Evolutionary conservation across 148 eudicot genomes (phyloP).

Genomic region (Rhododendron griersonianum): DNA sequence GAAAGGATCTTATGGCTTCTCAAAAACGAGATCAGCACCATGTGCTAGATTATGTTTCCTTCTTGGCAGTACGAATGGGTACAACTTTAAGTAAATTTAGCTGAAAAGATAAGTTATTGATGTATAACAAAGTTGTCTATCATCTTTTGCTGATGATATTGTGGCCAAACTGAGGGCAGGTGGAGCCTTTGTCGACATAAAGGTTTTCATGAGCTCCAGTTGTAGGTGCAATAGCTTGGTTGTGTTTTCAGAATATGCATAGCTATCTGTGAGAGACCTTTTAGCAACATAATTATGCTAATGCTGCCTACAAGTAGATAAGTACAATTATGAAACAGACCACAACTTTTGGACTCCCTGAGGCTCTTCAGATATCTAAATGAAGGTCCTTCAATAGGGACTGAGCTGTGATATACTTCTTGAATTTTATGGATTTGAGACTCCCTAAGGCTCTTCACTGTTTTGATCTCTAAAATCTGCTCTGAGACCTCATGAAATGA

Average conservation of each 20-base stretch:
- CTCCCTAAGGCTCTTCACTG: background rate
- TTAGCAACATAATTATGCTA: background rate
- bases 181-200: background rate
- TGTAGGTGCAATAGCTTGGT: background rate
- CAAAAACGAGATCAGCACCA: background rate
- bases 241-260: background rate
- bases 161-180: background rate
- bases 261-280: background rate
- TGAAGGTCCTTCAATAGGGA: background rate
- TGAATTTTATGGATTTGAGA: background rate
- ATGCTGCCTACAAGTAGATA: background rate
- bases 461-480: too few species aligned
- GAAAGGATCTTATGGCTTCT: background rate
- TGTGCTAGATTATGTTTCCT: background rate
- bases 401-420: background rate
- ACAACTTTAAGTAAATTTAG: background rate
- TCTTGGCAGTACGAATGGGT: background rate
- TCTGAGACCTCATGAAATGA: too few species aligned
- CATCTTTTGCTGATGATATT: background rate
- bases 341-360: background rate
- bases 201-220: background rate
- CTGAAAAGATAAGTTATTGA: background rate
- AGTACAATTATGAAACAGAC: background rate
- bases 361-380: background rate
- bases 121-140: background rate